Conservation (phyloP, 2,329 filamentous ascomycete genomes). For the Chaetomiaceae sp. region DNA sequence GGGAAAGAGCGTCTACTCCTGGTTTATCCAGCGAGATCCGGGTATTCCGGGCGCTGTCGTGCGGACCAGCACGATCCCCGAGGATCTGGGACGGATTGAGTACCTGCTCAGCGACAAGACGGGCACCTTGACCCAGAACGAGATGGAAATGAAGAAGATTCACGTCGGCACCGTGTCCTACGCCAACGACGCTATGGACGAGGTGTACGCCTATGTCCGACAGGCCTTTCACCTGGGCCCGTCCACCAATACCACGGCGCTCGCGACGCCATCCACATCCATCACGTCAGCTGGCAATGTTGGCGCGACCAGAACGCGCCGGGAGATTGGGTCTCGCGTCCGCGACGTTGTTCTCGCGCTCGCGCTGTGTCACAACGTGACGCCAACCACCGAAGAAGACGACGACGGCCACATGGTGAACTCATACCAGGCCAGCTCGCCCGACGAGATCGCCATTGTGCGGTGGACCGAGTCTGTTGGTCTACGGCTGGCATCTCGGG, state of each 20-base stretch:
- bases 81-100: constrained; percentile 91
- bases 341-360: constrained; percentile 88
- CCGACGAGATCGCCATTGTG: constrained; percentile 97
- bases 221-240: constrained; percentile 66
- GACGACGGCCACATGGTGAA: constrained; percentile 70
- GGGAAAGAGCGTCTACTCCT: constrained; percentile 93
- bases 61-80: constrained; percentile 92
- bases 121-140: constrained; percentile 94
- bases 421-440: constrained; percentile 92
- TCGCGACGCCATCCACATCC: constrained; percentile 72
- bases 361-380: constrained; percentile 94
- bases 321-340: constrained; percentile 90
- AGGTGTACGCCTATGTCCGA: constrained; percentile 78
- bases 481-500: constrained; percentile 73
- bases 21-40: constrained; percentile 86
- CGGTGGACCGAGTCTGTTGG: constrained; percentile 92
- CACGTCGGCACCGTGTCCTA: constrained; percentile 98
- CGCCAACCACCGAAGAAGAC: constrained; percentile 82
- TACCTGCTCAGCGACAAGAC: constrained; percentile 97
- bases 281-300: constrained; percentile 56
- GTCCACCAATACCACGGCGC: constrained; percentile 39
- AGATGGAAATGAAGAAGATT: constrained; percentile 98
- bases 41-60: constrained; percentile 91
- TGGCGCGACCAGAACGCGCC: constrained; percentile 70
- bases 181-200: constrained; percentile 97